Base-by-base conservation (phyloP, 257 asterid species). In the Nicotiana knightiana region DNA sequence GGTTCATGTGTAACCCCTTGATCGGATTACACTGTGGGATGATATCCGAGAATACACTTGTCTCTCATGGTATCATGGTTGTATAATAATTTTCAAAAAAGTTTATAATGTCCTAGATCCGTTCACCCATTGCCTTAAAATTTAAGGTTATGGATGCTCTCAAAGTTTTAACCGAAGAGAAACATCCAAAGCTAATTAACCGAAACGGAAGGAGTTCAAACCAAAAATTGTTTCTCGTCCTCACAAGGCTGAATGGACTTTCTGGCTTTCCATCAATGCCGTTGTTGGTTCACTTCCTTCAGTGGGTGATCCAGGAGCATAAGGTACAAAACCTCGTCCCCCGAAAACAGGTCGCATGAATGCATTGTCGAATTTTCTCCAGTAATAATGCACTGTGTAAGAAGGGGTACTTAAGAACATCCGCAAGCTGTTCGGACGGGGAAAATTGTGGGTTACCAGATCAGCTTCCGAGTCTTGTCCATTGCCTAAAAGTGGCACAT, bases 281-380 rank as follows among this genome's bases (percentile, higher is more conserved):
- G 83, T 46, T 81, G 85, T 63, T 54, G 59, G 85, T 67, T 63
- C 76, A 7, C 86, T 87, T 76, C 77, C 88, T 71, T 94, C 97
- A 0, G 89, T 95, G 3, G 99, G 99, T 6, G 99, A 92, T 55
- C 94, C 96, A 2, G 97, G 98, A 2, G 88, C 91, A 32, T 43
- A 93, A 0, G 97, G 97, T 8, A 89, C 97, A 18, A 95, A 95
- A 6, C 99, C 99, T 63, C 99, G 97, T 11, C 99, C 99, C 13
- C 99, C 99, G 18, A 95, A 95, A 77, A 91, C 93, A 1, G 98
- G 98, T 51, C 99, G 97, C 99, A 95, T 95, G 88, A 92, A 89
- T 37, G 92, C 90, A n/a, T 95, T 63, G 1, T 95, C 99, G 55
- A 95, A 93, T 82, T 92, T 92, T 79, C 98, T 91, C 99, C 99